A percentile compares a stretch with the other conserved stretches of the same genome.
phyloP scores from a whole-genome alignment of 2,329 filamentous ascomycete genomes.

The Lanzia echinophila region DNA sequence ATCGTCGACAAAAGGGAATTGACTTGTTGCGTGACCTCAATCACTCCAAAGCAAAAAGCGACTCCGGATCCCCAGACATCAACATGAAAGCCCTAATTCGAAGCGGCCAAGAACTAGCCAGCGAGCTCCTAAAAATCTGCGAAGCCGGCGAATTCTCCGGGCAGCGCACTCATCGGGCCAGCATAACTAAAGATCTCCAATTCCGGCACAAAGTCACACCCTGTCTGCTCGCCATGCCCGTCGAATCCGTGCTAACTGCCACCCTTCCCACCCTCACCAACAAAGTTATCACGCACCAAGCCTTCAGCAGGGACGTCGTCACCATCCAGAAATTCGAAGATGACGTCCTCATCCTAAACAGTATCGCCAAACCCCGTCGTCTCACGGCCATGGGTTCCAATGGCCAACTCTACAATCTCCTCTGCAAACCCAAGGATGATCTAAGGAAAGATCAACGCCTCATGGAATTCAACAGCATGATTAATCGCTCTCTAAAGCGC shows the following conservation, averaged over 20 bases:
- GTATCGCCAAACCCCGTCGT: slow-evolving; percentile 85
- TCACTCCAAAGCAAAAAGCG: slow-evolving; percentile 42
- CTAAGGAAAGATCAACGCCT: slow-evolving; percentile 93
- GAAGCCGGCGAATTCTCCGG: slow-evolving; percentile 66
- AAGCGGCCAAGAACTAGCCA: slow-evolving; percentile 74
- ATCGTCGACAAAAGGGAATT: slow-evolving; percentile 52
- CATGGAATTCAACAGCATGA: slow-evolving; percentile 99
- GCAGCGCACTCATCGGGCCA: slow-evolving; percentile 62
- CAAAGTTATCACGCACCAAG: slow-evolving; percentile 68
- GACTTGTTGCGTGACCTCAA: slow-evolving; percentile 47
- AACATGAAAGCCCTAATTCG: slow-evolving; percentile 67
- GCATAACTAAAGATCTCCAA: slow-evolving; percentile 66
- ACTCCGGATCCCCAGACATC: slow-evolving; percentile 51
- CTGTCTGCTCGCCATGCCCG: slow-evolving; percentile 79
- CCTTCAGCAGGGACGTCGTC: slow-evolving; percentile 80
- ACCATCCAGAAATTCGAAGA: slow-evolving; percentile 77
- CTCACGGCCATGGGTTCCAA: slow-evolving; percentile 85
- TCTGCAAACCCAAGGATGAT: slow-evolving; percentile 98
- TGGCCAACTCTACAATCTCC: slow-evolving; percentile 77
- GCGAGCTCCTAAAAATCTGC: slow-evolving; percentile 74
- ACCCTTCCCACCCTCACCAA: slow-evolving; percentile 71
- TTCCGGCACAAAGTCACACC: slow-evolving; percentile 82
- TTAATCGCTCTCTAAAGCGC: slow-evolving; percentile 87
- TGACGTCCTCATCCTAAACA: slow-evolving; percentile 83
- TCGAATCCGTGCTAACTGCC: slow-evolving; percentile 77